Evolutionary conservation across 345 rosid genomes (phyloP).

Genomic region (Camelina hispida): DNA sequence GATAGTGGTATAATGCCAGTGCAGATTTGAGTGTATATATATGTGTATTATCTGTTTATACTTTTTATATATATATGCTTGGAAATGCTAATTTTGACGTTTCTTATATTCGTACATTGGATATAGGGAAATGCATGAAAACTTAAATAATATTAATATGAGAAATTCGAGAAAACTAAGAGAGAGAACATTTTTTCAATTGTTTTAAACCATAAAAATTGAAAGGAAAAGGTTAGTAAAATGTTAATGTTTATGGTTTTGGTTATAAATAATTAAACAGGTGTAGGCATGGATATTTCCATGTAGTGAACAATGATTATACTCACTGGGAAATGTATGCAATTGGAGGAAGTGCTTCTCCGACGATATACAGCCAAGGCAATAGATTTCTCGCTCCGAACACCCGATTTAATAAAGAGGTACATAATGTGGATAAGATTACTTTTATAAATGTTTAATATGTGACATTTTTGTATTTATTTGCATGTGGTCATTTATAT

Average conservation of each 20-base stretch:
- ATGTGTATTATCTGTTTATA: not conserved
- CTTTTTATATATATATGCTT: not conserved
- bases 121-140: not conserved
- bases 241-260: not conserved
- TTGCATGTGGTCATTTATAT: not conserved
- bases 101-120: not conserved
- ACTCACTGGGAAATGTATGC: slow-evolving; percentile 91
- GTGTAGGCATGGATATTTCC: slow-evolving; percentile 81
- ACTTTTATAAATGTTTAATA: not conserved
- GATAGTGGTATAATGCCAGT: not conserved
- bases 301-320: slow-evolving; percentile 88
- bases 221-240: not conserved
- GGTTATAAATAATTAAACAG: slow-evolving; percentile 43
- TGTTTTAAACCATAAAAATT: not conserved
- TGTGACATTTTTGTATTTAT: not conserved
- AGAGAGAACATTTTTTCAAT: not conserved
- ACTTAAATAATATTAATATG: not conserved
- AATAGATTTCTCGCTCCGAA: slow-evolving; percentile 79
- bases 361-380: slow-evolving; percentile 83
- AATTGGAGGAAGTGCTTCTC: slow-evolving; percentile 81
- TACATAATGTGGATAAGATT: slow-evolving; percentile 7
- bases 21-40: not conserved
- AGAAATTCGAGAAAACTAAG: not conserved
- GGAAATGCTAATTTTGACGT: not conserved
- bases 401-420: slow-evolving; percentile 61